Evolutionary conservation across 2,329 filamentous ascomycete genomes (phyloP), one percentile per base, ranked within the genome.

Genomic region (Leptosphaerulina australis): DNA sequence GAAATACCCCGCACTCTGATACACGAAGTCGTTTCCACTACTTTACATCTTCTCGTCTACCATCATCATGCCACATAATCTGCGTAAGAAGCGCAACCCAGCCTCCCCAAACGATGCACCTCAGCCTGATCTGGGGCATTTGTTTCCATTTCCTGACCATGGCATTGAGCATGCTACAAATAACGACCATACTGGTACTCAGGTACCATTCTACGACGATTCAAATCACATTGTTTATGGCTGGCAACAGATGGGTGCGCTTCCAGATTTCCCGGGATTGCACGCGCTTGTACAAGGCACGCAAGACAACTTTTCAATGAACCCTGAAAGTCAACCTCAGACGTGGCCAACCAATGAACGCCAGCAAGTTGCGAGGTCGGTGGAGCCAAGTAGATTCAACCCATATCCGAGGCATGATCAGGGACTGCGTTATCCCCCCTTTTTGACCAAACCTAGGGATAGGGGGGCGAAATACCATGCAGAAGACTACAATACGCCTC

Each of bases 321-420:
- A 15, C n/a, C 14, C 18, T n/a, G 14, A 15, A n/a, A 28, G 12
- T 11, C 22, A 20, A 25, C 24, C 28, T 9, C 38, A 38, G 10
- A 43, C 20, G 10, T 36, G 37, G 38, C 14, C 20, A 29, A 12
- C 33, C 5, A 14, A 22, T 9, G 31, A 30, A 20, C 26, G 14
- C 12, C 25, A 26, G 2, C n/a, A 12, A 9, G 33, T 10, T 7
- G 6, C 12, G 8, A n/a, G 2, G 2, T 14, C 21, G 21, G 22
- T 6, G 29, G 40, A 39, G 14, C 40, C 12, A 12, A 36, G 22
- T 20, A 35, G 35, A 8, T 51, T 51, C 36, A 44, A 50, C 22
- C 33, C 21, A 11, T 12, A 44, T 29, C 47, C 47, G 3, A 21
- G 15, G 11, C 41, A 18, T 4, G 15, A 36, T 7, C 26, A 22